Evolutionary conservation across 495 filamentous ascomycete genomes (phyloP), one percentile per base, ranked within the genome.

Genomic region (Podospora australis): DNA sequence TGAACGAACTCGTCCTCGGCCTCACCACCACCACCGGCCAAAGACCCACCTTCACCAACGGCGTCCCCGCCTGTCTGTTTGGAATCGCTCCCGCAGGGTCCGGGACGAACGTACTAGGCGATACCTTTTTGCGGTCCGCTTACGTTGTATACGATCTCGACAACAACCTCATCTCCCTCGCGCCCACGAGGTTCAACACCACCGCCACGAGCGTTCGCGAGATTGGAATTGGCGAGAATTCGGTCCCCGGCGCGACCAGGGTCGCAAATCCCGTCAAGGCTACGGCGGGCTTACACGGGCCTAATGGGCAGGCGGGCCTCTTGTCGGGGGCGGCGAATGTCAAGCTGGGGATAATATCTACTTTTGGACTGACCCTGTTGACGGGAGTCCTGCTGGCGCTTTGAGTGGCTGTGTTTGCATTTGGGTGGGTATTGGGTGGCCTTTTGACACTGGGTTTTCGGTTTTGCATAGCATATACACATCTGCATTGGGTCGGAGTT

Each of bases 61-160:
- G 82, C 21, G 70, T 70, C 10, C 54, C 68, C 0, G 74, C 81
- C 24, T 90, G 87, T 55, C 68, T 84, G 20, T 89, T 90, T 54
- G 88, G 89, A 39, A 84, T 96, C 62, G 74, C 76, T 6, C 83
- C 87, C 10, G 79, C 86, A 4, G 79, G 77, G 9, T 53, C 67
- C n/a, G 78, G 77, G 36, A 82, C 79, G 3, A 70, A 76, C 29
- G 83, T 95, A 4, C 69, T 98, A 25, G 91, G 91, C 10, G 91
- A 98, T 62, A 96, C 91, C 0, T 98, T 96, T 70, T 73, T 98
- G 13, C 79, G 92, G 46, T 87, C 82, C 26, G 89, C 90, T 0
- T 98, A 96, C 58, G 81, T 96, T 22, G 91, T 98, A 0, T 96
- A 90, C 58, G 90, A 96, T 57, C 70, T 96, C 13, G 76, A 73